A percentile compares a stretch with the other conserved stretches of the same genome.
These are phyloP conservation scores for Thymus quinquecostatus DNA, from an alignment of 257 asterid genomes.

Conservation along the genomic window DNA sequence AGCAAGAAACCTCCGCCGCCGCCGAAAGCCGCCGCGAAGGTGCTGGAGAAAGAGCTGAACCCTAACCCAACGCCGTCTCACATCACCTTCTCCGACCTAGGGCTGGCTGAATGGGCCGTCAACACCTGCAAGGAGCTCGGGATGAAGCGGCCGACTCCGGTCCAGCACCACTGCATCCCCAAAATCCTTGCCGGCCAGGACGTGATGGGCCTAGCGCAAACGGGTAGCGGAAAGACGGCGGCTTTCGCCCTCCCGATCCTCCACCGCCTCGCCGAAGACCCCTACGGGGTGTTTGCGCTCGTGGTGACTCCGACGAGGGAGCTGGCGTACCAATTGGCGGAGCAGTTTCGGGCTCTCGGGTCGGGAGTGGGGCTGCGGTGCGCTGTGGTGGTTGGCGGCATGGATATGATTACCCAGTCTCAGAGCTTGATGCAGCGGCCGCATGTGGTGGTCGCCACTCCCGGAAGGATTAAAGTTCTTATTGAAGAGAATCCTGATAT, in stretches of 20 bases:
- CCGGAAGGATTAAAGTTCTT: constrained; percentile 92
- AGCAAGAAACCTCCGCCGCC: constrained; percentile 24
- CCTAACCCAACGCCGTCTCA: constrained; percentile 57
- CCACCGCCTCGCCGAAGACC: constrained; percentile 69
- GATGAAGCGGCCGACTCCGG: constrained; percentile 88
- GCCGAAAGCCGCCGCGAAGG: constrained; percentile 22
- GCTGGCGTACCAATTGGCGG: constrained; percentile 89
- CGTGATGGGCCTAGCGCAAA: constrained; percentile 88
- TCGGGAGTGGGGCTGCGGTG: constrained; percentile 75
- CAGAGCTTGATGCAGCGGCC: constrained; percentile 73
- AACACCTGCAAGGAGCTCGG: constrained; percentile 84
- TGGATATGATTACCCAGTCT: constrained; percentile 83
- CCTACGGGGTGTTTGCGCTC: constrained; percentile 83
- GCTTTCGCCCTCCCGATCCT: constrained; percentile 94
- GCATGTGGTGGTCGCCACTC: constrained; percentile 89
- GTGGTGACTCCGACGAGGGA: constrained; percentile 95
- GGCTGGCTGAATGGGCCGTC: constrained; percentile 83
- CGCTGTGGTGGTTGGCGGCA: constrained; percentile 86
- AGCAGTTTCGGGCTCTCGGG: constrained; percentile 91
- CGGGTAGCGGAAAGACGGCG: constrained; percentile 95
- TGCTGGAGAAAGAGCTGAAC: constrained; percentile 57
- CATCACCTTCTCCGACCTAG: constrained; percentile 71
- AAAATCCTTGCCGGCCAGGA: constrained; percentile 80
- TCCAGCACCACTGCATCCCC: constrained; percentile 92
- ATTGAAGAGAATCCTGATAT: constrained; percentile 78